phyloP scores from a whole-genome alignment of 2,329 filamentous ascomycete species.

The Amphichorda felina region DNA sequence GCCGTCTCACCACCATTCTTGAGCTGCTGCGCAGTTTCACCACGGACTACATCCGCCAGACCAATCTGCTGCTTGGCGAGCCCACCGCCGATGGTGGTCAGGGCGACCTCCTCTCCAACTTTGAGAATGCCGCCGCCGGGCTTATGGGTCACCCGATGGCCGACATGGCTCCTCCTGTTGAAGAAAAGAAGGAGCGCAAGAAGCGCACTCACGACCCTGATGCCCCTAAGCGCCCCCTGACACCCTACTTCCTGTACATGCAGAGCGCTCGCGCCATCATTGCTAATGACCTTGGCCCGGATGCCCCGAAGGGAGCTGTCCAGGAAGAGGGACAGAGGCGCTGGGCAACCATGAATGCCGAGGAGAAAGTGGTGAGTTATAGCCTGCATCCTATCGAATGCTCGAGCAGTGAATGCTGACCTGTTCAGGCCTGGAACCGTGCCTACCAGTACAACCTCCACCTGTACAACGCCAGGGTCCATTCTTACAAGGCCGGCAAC shows the following conservation, averaged over 20 bases:
- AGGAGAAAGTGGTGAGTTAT: slow-evolving; percentile 52
- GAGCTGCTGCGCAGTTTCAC: slow-evolving; percentile 70
- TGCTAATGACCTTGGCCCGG: slow-evolving; percentile 61
- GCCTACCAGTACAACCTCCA: slow-evolving; percentile 57
- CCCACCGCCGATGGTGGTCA: slow-evolving; percentile 35
- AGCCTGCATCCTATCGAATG: not conserved
- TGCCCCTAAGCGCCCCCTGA: slow-evolving; percentile 86
- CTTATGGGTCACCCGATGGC: slow-evolving; percentile 27
- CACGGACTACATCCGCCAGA: slow-evolving; percentile 78
- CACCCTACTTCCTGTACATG: slow-evolving; percentile 92
- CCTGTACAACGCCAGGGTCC: slow-evolving; percentile 52
- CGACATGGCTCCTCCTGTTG: slow-evolving; percentile 32
- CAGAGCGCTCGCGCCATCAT: slow-evolving; percentile 78
- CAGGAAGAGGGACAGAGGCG: slow-evolving; percentile 77
- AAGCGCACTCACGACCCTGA: slow-evolving; percentile 82
- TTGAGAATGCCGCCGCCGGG: slow-evolving; percentile 38
- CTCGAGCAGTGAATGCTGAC: slow-evolving; percentile 4
- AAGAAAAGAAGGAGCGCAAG: slow-evolving; percentile 81
- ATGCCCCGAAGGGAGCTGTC: slow-evolving; percentile 73
- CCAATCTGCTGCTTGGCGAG: slow-evolving; percentile 67
- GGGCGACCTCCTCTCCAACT: slow-evolving; percentile 33
- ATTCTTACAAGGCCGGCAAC: slow-evolving; percentile 53
- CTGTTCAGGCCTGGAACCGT: slow-evolving; percentile 44
- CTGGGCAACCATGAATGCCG: slow-evolving; percentile 66
- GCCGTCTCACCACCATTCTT: slow-evolving; percentile 65